phyloP scores from a whole-genome alignment of 305 asterid species.

The Galium porrigens region DNA sequence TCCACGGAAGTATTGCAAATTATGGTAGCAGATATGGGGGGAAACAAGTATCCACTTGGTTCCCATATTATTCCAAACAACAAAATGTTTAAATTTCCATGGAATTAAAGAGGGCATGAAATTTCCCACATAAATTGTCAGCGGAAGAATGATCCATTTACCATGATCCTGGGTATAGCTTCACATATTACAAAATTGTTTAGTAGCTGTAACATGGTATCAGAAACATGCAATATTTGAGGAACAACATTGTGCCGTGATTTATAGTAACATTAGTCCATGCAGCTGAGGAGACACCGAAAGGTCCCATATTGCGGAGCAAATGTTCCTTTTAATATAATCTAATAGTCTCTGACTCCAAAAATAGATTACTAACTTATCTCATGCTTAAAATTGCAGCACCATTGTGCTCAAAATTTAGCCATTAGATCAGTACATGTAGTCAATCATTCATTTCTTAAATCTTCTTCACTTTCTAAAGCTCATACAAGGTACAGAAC shows the following conservation, averaged over 20 bases:
- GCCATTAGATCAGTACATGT: background rate
- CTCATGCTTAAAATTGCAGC: background rate
- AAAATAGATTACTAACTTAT: background rate
- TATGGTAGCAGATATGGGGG: background rate
- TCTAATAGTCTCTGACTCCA: background rate
- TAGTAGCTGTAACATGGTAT: background rate
- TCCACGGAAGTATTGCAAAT: background rate
- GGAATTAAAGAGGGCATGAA: no score
- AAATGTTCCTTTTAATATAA: background rate
- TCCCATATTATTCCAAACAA: background rate
- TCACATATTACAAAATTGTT: background rate
- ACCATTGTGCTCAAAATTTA: background rate
- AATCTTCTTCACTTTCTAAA: background rate
- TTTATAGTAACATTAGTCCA: background rate
- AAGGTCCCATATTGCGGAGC: background rate
- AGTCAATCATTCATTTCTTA: background rate
- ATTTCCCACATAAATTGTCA: no score
- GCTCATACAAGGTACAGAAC: background rate
- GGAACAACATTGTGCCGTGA: background rate
- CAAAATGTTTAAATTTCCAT: background rate
- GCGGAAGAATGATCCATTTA: background rate
- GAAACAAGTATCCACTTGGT: no score
- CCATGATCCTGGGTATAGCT: background rate
- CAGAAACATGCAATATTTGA: background rate
- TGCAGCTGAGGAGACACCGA: background rate